These are phyloP conservation scores for Komagataella pastoris DNA, from an alignment of 805 yeast genomes.

Conservation along the genomic window DNA sequence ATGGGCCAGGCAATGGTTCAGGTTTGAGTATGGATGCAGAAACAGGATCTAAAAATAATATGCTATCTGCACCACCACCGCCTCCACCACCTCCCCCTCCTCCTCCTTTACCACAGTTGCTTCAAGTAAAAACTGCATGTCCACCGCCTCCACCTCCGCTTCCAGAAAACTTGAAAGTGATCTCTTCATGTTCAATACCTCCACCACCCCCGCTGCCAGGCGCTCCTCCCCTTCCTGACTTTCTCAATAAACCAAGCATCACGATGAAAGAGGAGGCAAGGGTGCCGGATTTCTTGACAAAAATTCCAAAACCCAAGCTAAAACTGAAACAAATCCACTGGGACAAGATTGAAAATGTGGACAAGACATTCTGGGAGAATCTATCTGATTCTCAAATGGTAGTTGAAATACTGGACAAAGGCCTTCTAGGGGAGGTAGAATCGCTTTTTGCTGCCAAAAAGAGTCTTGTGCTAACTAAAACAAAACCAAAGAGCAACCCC, in stretches of 20 bases:
- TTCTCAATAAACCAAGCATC: neutral
- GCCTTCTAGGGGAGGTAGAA: constrained; percentile 56
- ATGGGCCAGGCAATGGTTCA: constrained; percentile 2
- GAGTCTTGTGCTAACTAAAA: constrained; percentile 4
- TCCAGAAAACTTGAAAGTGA: neutral
- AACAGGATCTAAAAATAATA: neutral
- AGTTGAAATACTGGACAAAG: constrained; percentile 37
- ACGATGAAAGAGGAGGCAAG: neutral
- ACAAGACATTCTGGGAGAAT: constrained; percentile 52
- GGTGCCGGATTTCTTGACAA: constrained; percentile 3
- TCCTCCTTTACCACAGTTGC: constrained; percentile 6
- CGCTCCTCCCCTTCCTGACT: constrained; percentile 3
- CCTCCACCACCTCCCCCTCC: constrained; percentile 10
- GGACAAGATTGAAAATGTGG: constrained; percentile 55
- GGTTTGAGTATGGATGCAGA: neutral
- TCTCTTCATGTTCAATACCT: neutral
- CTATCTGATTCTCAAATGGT: constrained; percentile 29
- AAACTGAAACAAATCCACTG: constrained; percentile 72
- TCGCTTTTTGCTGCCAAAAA: constrained; percentile 33
- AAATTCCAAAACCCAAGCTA: constrained; percentile 35
- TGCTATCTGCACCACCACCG: constrained; percentile 7
- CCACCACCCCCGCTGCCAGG: constrained; percentile 3
- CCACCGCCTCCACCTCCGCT: constrained; percentile 7
- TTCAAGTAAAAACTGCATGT: neutral
- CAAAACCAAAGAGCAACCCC: constrained; percentile 14